A percentile compares a stretch with the other conserved stretches of the same genome.
Conservation (phyloP, 1,284 basidiomycete species). For the Pseudozyma thailandica region DNA sequence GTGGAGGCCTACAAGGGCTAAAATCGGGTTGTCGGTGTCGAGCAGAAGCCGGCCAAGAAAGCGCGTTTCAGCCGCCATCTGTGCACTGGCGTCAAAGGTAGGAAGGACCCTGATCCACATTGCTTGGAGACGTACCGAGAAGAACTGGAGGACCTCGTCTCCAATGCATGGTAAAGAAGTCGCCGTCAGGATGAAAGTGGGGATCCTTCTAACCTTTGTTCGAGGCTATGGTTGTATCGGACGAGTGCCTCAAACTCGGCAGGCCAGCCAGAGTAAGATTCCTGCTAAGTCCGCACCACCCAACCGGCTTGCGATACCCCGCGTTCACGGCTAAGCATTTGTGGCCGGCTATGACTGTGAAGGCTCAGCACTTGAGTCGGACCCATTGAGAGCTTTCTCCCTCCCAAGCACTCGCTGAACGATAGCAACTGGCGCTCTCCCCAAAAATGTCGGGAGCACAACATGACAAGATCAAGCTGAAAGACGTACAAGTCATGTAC, state of each 20-base stretch:
- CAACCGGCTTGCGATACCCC: background rate
- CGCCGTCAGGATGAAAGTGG: too few species aligned
- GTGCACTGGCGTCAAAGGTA: background rate
- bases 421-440: background rate
- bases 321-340: background rate
- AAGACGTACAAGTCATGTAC: constrained; percentile 21
- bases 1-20: background rate
- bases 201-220: too few species aligned
- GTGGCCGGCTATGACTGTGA: background rate
- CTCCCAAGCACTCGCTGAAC: background rate
- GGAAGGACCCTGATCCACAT: background rate
- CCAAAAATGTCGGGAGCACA: background rate
- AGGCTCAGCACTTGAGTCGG: background rate
- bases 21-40: background rate
- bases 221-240: too few species aligned
- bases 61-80: background rate
- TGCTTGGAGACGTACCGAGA: background rate
- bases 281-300: constrained; percentile 1
- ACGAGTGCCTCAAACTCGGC: background rate
- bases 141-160: too few species aligned
- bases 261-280: background rate
- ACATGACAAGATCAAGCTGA: constrained; percentile 2
- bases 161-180: too few species aligned
- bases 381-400: background rate
- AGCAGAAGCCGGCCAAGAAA: background rate